These are phyloP conservation scores for Nectriaceae sp. DNA, from an alignment of 2,329 filamentous ascomycete genomes.

Conservation along the genomic window DNA sequence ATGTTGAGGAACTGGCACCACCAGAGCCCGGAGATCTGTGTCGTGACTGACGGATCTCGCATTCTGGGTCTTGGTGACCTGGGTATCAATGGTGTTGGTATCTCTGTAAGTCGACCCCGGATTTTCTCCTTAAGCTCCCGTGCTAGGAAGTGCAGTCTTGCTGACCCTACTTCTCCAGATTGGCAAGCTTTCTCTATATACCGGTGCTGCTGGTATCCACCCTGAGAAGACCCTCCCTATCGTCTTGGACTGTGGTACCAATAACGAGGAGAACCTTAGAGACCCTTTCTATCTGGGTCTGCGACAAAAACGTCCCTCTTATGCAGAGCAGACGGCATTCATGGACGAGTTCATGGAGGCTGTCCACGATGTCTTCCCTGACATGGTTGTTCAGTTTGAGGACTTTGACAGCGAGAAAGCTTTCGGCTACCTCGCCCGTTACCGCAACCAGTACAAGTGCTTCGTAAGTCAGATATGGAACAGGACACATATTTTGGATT, in stretches of 20 bases:
- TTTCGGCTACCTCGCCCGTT: slow-evolving; percentile 89
- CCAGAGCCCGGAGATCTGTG: slow-evolving; percentile 87
- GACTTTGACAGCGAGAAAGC: slow-evolving; percentile 93
- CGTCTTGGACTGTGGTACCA: slow-evolving; percentile 66
- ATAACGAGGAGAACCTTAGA: slow-evolving; percentile 65
- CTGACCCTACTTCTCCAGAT: slow-evolving; percentile 52
- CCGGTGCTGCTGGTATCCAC: slow-evolving; percentile 90
- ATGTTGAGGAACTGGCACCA: slow-evolving; percentile 95
- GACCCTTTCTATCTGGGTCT: slow-evolving; percentile 87
- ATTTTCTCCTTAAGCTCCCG: not conserved
- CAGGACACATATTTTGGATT: slow-evolving; percentile 3
- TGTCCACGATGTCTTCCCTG: slow-evolving; percentile 69
- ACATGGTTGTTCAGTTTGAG: slow-evolving; percentile 86
- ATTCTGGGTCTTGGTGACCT: slow-evolving; percentile 92
- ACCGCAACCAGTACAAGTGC: slow-evolving; percentile 85
- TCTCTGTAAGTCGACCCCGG: slow-evolving; percentile 65
- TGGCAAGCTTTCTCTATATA: slow-evolving; percentile 94
- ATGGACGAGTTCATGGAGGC: slow-evolving; percentile 98
- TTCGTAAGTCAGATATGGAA: slow-evolving; percentile 52
- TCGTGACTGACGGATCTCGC: slow-evolving; percentile 93
- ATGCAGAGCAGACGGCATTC: slow-evolving; percentile 83
- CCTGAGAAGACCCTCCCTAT: slow-evolving; percentile 80
- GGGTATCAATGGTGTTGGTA: slow-evolving; percentile 96
- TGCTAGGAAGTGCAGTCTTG: not conserved
- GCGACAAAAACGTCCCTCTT: slow-evolving; percentile 75